These are phyloP conservation scores for Penicillium atrosanguineum DNA, from an alignment of 495 filamentous ascomycete genomes.

Conservation along the genomic window DNA sequence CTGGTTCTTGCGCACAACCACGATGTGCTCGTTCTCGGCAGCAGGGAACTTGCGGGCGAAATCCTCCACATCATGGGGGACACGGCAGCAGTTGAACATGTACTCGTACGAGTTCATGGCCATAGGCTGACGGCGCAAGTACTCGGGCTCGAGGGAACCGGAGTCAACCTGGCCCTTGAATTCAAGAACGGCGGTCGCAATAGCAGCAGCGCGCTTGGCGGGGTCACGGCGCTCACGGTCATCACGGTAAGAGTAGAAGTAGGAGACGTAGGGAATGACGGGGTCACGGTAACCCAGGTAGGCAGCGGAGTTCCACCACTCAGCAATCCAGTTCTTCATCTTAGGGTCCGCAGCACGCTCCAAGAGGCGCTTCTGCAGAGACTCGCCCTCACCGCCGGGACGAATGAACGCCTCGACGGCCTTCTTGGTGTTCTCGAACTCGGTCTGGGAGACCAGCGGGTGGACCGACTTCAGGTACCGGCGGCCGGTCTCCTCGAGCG, in stretches of 20 bases:
- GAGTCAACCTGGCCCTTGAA: constrained; percentile 92
- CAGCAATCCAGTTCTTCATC: constrained; percentile 87
- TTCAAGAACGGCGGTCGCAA: constrained; percentile 78
- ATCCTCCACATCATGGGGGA: constrained; percentile 80
- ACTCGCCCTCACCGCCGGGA: constrained; percentile 76
- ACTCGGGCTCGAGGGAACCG: constrained; percentile 88
- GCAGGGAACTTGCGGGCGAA: constrained; percentile 77
- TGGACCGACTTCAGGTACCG: constrained; percentile 93
- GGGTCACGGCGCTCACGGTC: constrained; percentile 86
- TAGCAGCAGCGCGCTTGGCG: constrained; percentile 86
- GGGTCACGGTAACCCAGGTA: constrained; percentile 94
- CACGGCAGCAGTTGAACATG: constrained; percentile 96
- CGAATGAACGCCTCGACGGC: constrained; percentile 81
- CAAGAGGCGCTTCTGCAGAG: constrained; percentile 83
- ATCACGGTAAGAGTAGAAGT: constrained; percentile 98
- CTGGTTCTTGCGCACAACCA: constrained; percentile 91
- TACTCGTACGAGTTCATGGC: constrained; percentile 97
- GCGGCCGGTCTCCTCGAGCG: constrained; percentile 85
- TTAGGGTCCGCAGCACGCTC: constrained; percentile 81
- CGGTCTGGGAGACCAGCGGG: constrained; percentile 68
- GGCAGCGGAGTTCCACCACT: constrained; percentile 96
- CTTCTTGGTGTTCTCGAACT: constrained; percentile 74
- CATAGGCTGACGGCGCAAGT: constrained; percentile 93
- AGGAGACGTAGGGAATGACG: constrained; percentile 96
- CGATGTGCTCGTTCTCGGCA: constrained; percentile 75